These are phyloP conservation scores for Lindgomyces ingoldianus DNA, from an alignment of 495 filamentous ascomycete genomes.

Conservation along the genomic window DNA sequence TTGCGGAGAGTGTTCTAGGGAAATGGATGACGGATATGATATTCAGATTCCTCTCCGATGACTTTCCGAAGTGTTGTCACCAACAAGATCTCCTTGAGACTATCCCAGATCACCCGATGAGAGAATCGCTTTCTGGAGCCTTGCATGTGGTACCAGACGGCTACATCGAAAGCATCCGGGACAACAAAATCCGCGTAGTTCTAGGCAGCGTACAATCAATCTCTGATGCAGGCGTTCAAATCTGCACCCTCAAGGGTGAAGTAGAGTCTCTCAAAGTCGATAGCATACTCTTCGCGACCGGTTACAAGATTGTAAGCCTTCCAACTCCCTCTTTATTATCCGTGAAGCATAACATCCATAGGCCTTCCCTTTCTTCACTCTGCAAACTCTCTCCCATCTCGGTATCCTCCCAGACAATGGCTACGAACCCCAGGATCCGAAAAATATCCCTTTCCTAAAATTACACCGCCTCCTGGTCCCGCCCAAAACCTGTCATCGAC, in stretches of 20 bases:
- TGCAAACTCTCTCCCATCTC: neutral
- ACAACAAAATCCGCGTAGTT: neutral
- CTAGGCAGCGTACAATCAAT: neutral
- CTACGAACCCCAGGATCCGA: neutral
- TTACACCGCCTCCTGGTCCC: conserved; percentile 10
- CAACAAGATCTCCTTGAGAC: conserved; percentile 12
- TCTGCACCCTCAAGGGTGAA: neutral
- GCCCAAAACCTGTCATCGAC: neutral
- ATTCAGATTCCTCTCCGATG: neutral
- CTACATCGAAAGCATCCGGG: conserved; percentile 4
- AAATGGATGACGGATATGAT: conserved; percentile 3
- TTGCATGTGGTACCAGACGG: conserved; percentile 10
- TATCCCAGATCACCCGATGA: conserved; percentile 7
- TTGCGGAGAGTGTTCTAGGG: neutral
- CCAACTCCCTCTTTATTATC: neutral
- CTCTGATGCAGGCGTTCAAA: neutral
- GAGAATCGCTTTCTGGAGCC: conserved; percentile 5
- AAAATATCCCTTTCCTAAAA: conserved; percentile 6
- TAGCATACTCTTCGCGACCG: conserved; percentile 14
- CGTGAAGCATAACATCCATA: neutral
- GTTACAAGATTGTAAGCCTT: conserved; percentile 13
- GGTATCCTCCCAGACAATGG: neutral
- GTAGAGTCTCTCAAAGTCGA: neutral
- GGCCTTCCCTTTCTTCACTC: conserved; percentile 14
- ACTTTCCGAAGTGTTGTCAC: conserved; percentile 8